Conservation (phyloP, 305 asterid genomes). For the Fraxinus xanthoxyloides region DNA sequence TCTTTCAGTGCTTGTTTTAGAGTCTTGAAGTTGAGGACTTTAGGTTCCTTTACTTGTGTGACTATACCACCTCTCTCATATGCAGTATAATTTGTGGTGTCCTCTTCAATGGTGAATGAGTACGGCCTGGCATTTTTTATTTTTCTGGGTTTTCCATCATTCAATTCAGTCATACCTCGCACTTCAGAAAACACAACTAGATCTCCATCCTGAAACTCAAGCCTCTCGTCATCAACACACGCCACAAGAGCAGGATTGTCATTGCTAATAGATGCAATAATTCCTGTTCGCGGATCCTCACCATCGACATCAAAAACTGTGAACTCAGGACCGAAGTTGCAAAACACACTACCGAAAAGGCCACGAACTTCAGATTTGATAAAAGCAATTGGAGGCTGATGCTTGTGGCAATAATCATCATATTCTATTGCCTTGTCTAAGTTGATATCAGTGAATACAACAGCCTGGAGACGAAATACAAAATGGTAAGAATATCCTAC, state of each 20-base stretch:
- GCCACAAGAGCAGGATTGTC: slow-evolving; percentile 38
- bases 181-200: slow-evolving; percentile 38
- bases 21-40: slow-evolving; percentile 34
- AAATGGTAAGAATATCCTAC: neutral
- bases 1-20: slow-evolving; percentile 32
- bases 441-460: slow-evolving; percentile 37
- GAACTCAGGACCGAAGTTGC: slow-evolving; percentile 42
- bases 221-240: slow-evolving; percentile 43
- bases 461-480: slow-evolving; percentile 31
- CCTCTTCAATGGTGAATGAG: slow-evolving; percentile 38
- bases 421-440: slow-evolving; percentile 35
- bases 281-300: slow-evolving; percentile 37
- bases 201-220: slow-evolving; percentile 44
- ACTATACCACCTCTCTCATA: slow-evolving; percentile 40
- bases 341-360: slow-evolving; percentile 38
- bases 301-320: slow-evolving; percentile 46
- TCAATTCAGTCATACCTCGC: slow-evolving; percentile 35
- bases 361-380: slow-evolving; percentile 44
- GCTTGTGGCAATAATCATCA: slow-evolving; percentile 38
- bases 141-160: slow-evolving; percentile 39
- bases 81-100: slow-evolving; percentile 26
- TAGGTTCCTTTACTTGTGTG: slow-evolving; percentile 39
- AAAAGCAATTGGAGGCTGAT: slow-evolving; percentile 46
- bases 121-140: slow-evolving; percentile 36
- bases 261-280: slow-evolving; percentile 36